Percentiles rank a stretch among this genome's conserved stretches.
Conservation (phyloP, 129 eudicot genomes). For the Apium graveolens region DNA sequence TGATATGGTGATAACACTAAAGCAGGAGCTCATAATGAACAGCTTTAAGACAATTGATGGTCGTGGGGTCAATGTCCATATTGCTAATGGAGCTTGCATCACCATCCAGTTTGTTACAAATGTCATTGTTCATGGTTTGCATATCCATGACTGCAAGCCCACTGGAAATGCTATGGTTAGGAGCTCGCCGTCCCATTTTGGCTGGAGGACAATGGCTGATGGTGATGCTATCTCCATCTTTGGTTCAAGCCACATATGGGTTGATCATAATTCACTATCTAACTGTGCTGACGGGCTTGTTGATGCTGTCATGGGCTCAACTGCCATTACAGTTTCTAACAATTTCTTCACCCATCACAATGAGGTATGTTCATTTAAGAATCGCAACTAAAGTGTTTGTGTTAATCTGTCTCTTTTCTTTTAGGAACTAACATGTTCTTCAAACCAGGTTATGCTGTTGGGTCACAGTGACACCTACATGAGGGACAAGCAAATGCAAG, state of each 20-base stretch:
- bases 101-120: constrained; percentile 79
- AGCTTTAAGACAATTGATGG: constrained; percentile 91
- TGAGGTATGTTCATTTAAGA: constrained; percentile 39
- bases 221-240: constrained; percentile 86
- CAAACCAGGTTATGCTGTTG: constrained; percentile 74
- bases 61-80: constrained; percentile 89
- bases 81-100: constrained; percentile 79
- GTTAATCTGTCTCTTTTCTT: not conserved
- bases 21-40: constrained; percentile 90
- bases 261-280: constrained; percentile 84
- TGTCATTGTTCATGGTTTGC: constrained; percentile 70
- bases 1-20: constrained; percentile 73
- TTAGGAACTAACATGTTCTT: not conserved
- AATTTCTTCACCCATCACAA: constrained; percentile 83
- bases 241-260: constrained; percentile 81
- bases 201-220: constrained; percentile 96
- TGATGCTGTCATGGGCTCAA: constrained; percentile 95
- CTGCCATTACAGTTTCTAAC: constrained; percentile 91
- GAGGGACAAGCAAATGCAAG: constrained; percentile 90
- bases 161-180: constrained; percentile 92
- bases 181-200: constrained; percentile 80
- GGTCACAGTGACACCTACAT: constrained; percentile 81
- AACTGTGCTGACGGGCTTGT: constrained; percentile 90
- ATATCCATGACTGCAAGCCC: constrained; percentile 84
- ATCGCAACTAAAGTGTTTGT: not conserved